Evolutionary conservation across 2,329 filamentous ascomycete species (phyloP).

Genomic region (Trichoderma gracile): DNA sequence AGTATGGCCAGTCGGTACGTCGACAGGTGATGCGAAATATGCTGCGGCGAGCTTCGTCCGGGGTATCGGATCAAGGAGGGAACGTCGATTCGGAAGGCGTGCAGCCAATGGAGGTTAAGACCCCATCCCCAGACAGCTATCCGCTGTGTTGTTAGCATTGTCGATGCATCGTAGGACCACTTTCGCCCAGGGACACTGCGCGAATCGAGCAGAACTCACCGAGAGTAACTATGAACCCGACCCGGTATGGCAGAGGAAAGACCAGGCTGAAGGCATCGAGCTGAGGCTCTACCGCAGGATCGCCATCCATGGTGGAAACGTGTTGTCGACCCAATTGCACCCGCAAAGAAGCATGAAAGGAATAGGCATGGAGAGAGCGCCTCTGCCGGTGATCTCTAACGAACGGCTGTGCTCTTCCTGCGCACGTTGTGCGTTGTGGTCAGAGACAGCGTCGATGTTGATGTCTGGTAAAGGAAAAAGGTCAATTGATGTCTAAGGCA

Average conservation of each 20-base stretch:
- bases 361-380: not conserved
- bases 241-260: conserved; percentile 85
- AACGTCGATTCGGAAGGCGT: conserved; percentile 79
- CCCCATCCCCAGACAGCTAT: conserved; percentile 94
- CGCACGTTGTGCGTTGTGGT: not conserved
- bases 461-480: not conserved
- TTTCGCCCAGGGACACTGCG: conserved; percentile 19
- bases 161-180: not conserved
- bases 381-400: not conserved
- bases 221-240: conserved; percentile 80
- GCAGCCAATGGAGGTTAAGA: conserved; percentile 84
- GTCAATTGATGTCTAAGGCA: conserved; percentile 8
- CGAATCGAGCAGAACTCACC: conserved; percentile 55
- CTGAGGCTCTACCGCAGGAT: conserved; percentile 66
- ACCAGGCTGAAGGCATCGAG: conserved; percentile 85
- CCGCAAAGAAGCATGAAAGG: not conserved
- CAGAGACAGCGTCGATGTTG: not conserved
- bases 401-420: conserved; percentile 3
- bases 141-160: not conserved
- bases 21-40: conserved; percentile 74
- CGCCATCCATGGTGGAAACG: conserved; percentile 63
- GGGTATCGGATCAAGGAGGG: conserved; percentile 86
- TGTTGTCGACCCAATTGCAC: conserved; percentile 23
- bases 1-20: conserved; percentile 82
- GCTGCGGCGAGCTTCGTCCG: conserved; percentile 66